Base-by-base conservation (phyloP, 179 eudicot genomes). In the Patellifolia procumbens region DNA sequence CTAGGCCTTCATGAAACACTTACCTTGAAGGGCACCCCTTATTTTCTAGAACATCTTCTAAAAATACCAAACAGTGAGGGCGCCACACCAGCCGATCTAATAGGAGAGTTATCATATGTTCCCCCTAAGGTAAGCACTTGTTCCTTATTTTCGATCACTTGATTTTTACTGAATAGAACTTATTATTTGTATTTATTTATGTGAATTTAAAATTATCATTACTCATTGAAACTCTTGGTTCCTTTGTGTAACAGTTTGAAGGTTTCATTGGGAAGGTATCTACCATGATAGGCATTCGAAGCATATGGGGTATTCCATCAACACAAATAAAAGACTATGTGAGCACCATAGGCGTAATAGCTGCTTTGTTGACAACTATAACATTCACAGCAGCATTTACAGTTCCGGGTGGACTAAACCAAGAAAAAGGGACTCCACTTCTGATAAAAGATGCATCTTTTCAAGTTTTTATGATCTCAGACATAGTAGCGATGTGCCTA, bases 381-480 rank as follows among this genome's bases (percentile, higher is more conserved):
- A 78, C 81, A 12, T 78, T 71, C 46, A 77, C 69, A 22, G 70
- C 74, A 69, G 74, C 74, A 16, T 77, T 70, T 4, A 32, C 80
- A 0, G 69, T 78, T 7, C 81, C 81, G 0, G 76, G 76, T 3
- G 81, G 81, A 26, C 29, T 63, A 62, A 28, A 71, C 53, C 16
- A 49, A 29, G 52, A 37, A 2, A 77, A 26, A 0, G 81, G 81
- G 29, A 34, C 71, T 35, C 76, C 81, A 1, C 42, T 62, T 12
- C 64, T 78, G 0, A 26, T 62, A 12, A 1, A 13, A 62, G 29
- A 5, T 17, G 20, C 43, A 34, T 43, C 70, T 7, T 78, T 78
- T 78, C 76, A 78, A 8, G 46, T 72, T 39, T 78, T 78, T 49
- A 62, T 71, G 63, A 42, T 78, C 6, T 39, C 65, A 10, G 71